A percentile compares a stretch with the other conserved stretches of the same genome.
Conservation (phyloP, 2,329 filamentous ascomycete genomes). For the Macrophomina pseudophaseolina region DNA sequence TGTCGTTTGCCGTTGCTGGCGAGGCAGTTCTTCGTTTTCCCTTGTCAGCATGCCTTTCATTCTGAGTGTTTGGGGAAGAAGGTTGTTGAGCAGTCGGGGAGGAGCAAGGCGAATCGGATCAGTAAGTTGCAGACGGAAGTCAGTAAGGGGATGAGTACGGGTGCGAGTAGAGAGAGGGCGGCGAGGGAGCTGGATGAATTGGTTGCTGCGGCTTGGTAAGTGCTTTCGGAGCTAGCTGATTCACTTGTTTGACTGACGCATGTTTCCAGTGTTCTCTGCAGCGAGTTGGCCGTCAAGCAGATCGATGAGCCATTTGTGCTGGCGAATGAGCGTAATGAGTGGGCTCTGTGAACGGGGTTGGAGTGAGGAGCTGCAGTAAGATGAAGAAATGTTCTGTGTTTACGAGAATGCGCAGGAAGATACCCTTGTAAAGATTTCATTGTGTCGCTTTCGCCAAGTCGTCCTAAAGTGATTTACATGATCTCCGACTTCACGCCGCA, state of each 20-base stretch:
- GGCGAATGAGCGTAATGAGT: conserved; percentile 74
- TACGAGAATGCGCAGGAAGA: conserved; percentile 2
- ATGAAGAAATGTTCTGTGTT: background rate
- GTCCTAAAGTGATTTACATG: no score
- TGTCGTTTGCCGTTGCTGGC: conserved; percentile 86
- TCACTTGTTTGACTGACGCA: conserved; percentile 29
- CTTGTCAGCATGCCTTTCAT: conserved; percentile 97
- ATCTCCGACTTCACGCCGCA: no score
- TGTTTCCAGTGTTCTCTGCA: conserved; percentile 77
- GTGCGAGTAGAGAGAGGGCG: conserved; percentile 69
- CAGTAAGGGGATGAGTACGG: conserved; percentile 72
- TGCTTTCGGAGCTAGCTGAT: conserved; percentile 32
- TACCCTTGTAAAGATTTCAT: conserved; percentile 16
- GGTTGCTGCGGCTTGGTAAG: conserved; percentile 86
- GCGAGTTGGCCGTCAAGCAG: conserved; percentile 90
- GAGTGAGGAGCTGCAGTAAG: background rate
- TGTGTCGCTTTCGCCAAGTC: no score
- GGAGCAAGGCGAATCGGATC: conserved; percentile 78
- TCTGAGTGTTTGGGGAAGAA: conserved; percentile 89
- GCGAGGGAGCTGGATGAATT: conserved; percentile 90
- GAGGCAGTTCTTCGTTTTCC: conserved; percentile 96
- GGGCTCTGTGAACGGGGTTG: conserved; percentile 61
- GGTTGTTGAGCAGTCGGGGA: conserved; percentile 80
- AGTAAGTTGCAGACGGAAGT: conserved; percentile 84
- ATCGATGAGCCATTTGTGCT: conserved; percentile 92